Evolutionary conservation across 1,284 basidiomycete species (phyloP).

Genomic region (Cronartium ribicola): DNA sequence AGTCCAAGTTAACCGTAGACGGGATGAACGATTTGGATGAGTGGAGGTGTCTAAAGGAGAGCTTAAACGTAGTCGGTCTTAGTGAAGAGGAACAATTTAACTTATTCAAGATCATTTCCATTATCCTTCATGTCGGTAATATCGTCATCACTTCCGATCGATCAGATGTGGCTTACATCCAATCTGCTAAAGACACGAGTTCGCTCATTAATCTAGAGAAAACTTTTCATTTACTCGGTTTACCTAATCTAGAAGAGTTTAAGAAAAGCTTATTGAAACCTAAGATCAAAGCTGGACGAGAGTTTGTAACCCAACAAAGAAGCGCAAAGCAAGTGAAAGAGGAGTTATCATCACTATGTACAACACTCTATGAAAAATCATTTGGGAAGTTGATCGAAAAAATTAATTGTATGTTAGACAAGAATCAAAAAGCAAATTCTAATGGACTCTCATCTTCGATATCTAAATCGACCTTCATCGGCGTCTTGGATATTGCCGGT

Average conservation of each 20-base stretch:
- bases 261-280: slow-evolving; percentile 80
- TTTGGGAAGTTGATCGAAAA: slow-evolving; percentile 90
- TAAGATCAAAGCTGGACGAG: slow-evolving; percentile 85
- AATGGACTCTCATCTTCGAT: slow-evolving; percentile 30
- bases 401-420: slow-evolving; percentile 88
- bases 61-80: slow-evolving; percentile 83
- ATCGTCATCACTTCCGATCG: slow-evolving; percentile 76
- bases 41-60: slow-evolving; percentile 74
- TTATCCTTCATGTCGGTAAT: slow-evolving; percentile 93
- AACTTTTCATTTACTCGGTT: slow-evolving; percentile 85
- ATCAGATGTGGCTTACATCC: slow-evolving; percentile 80
- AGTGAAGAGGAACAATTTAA: slow-evolving; percentile 77
- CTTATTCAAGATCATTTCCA: slow-evolving; percentile 88
- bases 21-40: slow-evolving; percentile 89
- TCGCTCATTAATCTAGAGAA: slow-evolving; percentile 59
- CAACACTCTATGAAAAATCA: slow-evolving; percentile 95
- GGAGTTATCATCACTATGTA: slow-evolving; percentile 86
- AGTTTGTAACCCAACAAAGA: slow-evolving; percentile 92
- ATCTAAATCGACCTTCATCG: slow-evolving; percentile 90
- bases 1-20: slow-evolving; percentile 82
- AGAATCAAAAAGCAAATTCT: slow-evolving; percentile 61
- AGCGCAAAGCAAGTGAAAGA: slow-evolving; percentile 88
- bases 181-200: slow-evolving; percentile 44
- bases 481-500: slow-evolving; percentile 97
- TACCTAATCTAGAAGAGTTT: slow-evolving; percentile 78